These are phyloP conservation scores for Boletellus sp. DNA, from an alignment of 1,284 basidiomycete species.

Conservation along the genomic window DNA sequence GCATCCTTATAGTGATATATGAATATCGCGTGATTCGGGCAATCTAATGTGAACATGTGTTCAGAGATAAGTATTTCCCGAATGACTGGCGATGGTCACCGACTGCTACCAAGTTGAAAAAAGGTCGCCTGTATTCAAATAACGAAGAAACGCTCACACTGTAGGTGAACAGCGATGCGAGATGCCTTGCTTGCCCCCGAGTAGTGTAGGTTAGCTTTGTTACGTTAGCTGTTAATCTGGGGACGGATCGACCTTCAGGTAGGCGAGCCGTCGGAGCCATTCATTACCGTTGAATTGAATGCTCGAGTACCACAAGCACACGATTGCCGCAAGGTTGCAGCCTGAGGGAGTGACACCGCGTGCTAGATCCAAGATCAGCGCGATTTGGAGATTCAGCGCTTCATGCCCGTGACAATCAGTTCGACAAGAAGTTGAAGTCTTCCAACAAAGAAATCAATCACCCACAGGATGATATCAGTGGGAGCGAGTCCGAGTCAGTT, in stretches of 20 bases:
- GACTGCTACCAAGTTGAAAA: no score
- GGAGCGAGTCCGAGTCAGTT: no score
- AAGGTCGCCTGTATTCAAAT: neutral
- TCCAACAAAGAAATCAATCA: no score
- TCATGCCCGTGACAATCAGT: no score
- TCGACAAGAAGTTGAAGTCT: neutral
- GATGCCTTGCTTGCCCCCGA: neutral
- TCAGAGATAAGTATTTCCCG: no score
- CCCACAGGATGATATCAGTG: no score
- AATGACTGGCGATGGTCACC: no score
- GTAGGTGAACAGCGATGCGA: neutral
- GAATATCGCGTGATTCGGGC: no score
- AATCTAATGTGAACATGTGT: no score
- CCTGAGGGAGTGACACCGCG: neutral
- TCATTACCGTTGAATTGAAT: constrained; percentile 1
- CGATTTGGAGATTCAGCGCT: no score
- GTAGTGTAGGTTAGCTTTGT: neutral
- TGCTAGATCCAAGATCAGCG: neutral
- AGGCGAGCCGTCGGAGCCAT: neutral
- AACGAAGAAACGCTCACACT: neutral
- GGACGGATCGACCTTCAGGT: neutral
- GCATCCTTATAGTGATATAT: no score
- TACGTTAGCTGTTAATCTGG: neutral
- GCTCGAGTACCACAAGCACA: neutral
- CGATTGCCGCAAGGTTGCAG: neutral